These are phyloP conservation scores for Pestalotiopsis sp. DNA, from an alignment of 2,329 filamentous ascomycete species.

Conservation along the genomic window DNA sequence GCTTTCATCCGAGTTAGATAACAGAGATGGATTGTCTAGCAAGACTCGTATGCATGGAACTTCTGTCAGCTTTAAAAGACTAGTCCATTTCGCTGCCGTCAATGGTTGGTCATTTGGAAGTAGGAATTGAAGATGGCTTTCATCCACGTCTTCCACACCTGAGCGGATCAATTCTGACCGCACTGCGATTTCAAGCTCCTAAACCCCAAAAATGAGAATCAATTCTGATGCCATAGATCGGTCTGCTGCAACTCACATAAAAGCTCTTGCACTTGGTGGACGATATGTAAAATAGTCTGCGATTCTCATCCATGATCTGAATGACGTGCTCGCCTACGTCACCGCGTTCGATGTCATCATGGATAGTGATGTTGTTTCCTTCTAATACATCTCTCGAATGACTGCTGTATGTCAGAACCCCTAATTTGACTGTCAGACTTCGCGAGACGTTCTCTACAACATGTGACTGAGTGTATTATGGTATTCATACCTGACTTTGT, in stretches of 20 bases:
- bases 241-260: not conserved
- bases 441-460: too few species aligned
- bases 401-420: not conserved
- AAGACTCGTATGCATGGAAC: not conserved
- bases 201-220: not conserved
- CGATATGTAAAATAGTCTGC: not conserved
- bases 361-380: not conserved
- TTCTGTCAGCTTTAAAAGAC: not conserved
- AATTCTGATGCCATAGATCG: too few species aligned
- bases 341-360: not conserved
- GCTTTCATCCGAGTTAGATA: not conserved
- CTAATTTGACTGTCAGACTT: not conserved
- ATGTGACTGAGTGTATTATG: too few species aligned
- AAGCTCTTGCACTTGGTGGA: not conserved
- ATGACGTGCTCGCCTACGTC: not conserved
- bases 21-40: not conserved
- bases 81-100: not conserved
- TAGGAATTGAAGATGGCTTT: not conserved
- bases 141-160: not conserved
- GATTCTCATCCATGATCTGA: not conserved
- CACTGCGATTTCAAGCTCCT: not conserved
- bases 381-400: not conserved
- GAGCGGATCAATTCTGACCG: not conserved
- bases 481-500: not conserved
- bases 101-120: not conserved